Evolutionary conservation across 225 moss, liverwort and hornwort genomes (phyloP), one percentile per base, ranked within the genome.

Genomic region (Ulota crispa): DNA sequence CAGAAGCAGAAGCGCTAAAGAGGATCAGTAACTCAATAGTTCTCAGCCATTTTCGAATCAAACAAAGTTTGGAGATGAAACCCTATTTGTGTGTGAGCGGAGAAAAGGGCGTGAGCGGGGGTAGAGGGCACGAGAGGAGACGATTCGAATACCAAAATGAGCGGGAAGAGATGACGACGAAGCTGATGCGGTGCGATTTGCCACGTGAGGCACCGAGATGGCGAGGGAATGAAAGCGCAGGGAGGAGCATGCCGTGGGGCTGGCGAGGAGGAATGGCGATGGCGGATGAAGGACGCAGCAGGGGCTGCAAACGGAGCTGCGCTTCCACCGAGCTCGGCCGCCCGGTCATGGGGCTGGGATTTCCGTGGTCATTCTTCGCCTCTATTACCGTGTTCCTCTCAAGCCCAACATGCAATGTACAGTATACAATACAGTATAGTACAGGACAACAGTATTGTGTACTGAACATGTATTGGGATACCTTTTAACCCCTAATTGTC

Each of bases 61-160:
- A 77, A 52, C 32, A 57, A 6, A 39, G 20, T 2, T 13, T 8
- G 20, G 32, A 67, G 82, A 67, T 79, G 66, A 67, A 85, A 85
- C 85, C 85, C 85, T 81, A 82, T 41, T 54, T 43, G 16, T 27
- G 0, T 26, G n/a, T 19, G 20, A 53, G 28, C 11, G 57, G 18
- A 39, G 43, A 55, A 77, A 59, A 13, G 50, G 15, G 61, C 47
- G 19, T 68, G 67, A 5, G 24, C 14, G 65, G 16, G 16, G 30
- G 52, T 18, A 79, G 21, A 16, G 15, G 54, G 32, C 53, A 85
- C 73, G 73, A 73, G 78, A 85, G 21, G 53, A 66, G 68, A 73
- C 9, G 78, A 80, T 76, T 86, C 83, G 70, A 70, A 75, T 81
- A 70, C 77, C 85, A 64, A 72, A 85, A 77, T 72, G 77, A 59